Evolutionary conservation across 1,284 basidiomycete genomes (phyloP), one percentile per base, ranked within the genome.

Genomic region (Malassezia yamatoensis): DNA sequence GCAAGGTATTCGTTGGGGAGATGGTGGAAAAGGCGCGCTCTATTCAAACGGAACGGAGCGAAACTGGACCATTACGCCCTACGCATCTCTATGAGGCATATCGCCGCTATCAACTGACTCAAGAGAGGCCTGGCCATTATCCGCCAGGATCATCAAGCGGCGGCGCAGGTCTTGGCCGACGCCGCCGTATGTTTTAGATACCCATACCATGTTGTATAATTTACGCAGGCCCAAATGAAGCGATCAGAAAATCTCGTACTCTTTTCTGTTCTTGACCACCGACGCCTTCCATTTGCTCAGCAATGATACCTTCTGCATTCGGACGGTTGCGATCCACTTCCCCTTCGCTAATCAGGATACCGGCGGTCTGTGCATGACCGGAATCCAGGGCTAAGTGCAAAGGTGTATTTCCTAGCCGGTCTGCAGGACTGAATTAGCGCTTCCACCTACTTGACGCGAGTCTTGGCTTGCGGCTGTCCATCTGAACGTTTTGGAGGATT

Each of bases 1-100:
- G 82, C 16, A 93, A 93, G 71, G 87, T 91, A 1, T 93, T 93
- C 65, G 87, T 93, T 9, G 89, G 89, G 2, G 88, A 91, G 74
- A 87, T 91, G 5, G 82, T 90, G 18, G 88, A 91, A 74, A 85
- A 85, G 78, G 88, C 87, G 18, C 85, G 87, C 20, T 79, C 80
- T 15, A 84, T 87, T 0, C 88, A 90, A 74, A 77, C 78, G n/a
- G 79, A 82, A 33, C 79, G 85, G 20, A 81, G 83, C 5, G 86
- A 88, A 20, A 79, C 78, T 11, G 88, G 88, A 0, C 85, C 89
- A 0, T 76, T 93, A 24, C 83, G 85, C 2, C 88, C 89, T 0
- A 86, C 88, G 64, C 86, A 91, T 74, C 78, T 91, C 9, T 84
- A 87, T 12, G 88, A 90, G 70, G 89, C 88, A 1, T 89, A 91